Evolutionary conservation across 805 yeast genomes (phyloP).

Genomic region (Saccharomycopsis selenospora): DNA sequence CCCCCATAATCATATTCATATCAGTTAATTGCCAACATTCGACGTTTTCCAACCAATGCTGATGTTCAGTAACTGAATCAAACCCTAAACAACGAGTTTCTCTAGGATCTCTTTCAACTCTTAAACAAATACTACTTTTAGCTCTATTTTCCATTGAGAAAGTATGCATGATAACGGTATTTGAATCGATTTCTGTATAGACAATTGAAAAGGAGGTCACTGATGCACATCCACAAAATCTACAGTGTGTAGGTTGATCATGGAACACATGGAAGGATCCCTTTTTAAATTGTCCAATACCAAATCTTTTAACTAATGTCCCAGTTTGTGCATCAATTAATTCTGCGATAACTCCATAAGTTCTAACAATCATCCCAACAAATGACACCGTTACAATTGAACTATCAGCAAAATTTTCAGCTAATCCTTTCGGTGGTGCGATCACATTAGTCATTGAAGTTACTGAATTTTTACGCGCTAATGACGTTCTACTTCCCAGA

Average conservation of each 20-base stretch:
- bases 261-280: conserved; percentile 64
- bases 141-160: conserved; percentile 67
- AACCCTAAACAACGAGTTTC: conserved; percentile 88
- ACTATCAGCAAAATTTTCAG: conserved; percentile 24
- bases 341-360: conserved; percentile 50
- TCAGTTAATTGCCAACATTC: conserved; percentile 78
- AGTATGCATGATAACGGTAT: conserved; percentile 62
- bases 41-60: conserved; percentile 57
- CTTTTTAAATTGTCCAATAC: conserved; percentile 55
- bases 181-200: conserved; percentile 54
- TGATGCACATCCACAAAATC: conserved; percentile 86
- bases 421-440: conserved; percentile 9
- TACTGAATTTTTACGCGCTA: conserved; percentile 17
- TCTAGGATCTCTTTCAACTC: conserved; percentile 89
- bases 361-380: conserved; percentile 67
- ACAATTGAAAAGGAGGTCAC: conserved; percentile 64
- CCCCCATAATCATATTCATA: conserved; percentile 68
- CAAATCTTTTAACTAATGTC: conserved; percentile 51
- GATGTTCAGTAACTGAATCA: conserved; percentile 63
- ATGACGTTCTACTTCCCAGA: neutral
- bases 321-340: conserved; percentile 77
- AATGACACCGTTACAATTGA: conserved; percentile 53
- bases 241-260: conserved; percentile 80
- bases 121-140: conserved; percentile 69
- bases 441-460: conserved; percentile 14